These are phyloP conservation scores for Teratosphaeria nubilosa DNA, from an alignment of 2,329 filamentous ascomycete genomes.

Conservation along the genomic window DNA sequence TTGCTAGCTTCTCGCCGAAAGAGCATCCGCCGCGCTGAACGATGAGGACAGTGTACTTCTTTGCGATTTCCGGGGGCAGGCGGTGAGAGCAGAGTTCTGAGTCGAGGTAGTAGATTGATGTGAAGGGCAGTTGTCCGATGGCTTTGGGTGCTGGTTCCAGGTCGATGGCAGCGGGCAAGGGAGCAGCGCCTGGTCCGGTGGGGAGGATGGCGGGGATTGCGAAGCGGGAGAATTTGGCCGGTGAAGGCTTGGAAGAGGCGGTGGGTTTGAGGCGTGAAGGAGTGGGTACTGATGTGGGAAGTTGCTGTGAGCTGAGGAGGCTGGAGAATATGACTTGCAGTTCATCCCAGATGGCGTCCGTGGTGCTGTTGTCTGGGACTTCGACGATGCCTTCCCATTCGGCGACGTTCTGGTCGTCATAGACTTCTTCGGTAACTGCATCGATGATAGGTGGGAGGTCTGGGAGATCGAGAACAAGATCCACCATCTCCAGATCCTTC, in stretches of 20 bases:
- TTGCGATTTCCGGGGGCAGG: slow-evolving; percentile 42
- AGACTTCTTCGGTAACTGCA: background rate
- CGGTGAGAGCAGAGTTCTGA: slow-evolving; percentile 53
- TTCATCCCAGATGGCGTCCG: slow-evolving; percentile 40
- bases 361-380: slow-evolving; percentile 15
- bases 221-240: slow-evolving; percentile 21
- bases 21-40: slow-evolving; percentile 73
- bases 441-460: background rate
- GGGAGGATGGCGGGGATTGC: slow-evolving; percentile 44
- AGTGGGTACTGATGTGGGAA: background rate
- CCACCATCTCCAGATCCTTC: slow-evolving; percentile 61
- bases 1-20: slow-evolving; percentile 72
- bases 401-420: background rate
- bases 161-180: slow-evolving; percentile 42
- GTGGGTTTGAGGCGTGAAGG: background rate
- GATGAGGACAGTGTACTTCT: slow-evolving; percentile 64
- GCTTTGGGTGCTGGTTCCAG: slow-evolving; percentile 37
- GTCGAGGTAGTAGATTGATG: slow-evolving; percentile 54
- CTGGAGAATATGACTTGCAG: slow-evolving; percentile 43
- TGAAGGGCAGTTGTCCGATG: slow-evolving; percentile 32
- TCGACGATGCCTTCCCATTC: slow-evolving; percentile 4
- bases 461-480: slow-evolving; percentile 55
- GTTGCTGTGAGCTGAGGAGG: slow-evolving; percentile 1
- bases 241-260: background rate
- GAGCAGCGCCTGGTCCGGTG: slow-evolving; percentile 55